Percentiles rank a stretch among this genome's conserved stretches.
These are phyloP conservation scores for Lophiostoma macrostomum DNA, from an alignment of 495 filamentous ascomycete species.

Conservation along the genomic window DNA sequence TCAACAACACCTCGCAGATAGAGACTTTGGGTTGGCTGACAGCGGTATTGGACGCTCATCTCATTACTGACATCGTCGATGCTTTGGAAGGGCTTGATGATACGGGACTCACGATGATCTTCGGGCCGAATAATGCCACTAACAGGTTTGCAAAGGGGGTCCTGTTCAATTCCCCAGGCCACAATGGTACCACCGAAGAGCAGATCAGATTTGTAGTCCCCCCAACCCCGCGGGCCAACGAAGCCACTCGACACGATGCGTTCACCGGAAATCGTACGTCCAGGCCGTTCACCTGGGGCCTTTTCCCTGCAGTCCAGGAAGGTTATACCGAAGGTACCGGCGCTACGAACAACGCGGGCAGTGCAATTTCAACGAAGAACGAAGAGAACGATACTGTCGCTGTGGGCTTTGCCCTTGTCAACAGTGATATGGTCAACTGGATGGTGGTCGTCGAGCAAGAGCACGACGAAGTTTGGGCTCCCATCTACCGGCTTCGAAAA, in stretches of 20 bases:
- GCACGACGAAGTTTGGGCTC: conserved; percentile 67
- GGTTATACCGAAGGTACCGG: conserved; percentile 49
- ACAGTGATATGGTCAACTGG: conserved; percentile 69
- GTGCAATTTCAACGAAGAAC: conserved; percentile 63
- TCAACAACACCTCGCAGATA: conserved; percentile 55
- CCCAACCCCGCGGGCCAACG: conserved; percentile 22
- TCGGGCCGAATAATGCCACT: conserved; percentile 60
- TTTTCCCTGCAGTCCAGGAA: conserved; percentile 57
- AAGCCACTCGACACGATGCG: conserved; percentile 48
- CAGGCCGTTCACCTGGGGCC: conserved; percentile 53
- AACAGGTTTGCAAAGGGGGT: conserved; percentile 58
- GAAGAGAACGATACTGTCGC: conserved; percentile 64
- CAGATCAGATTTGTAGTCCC: conserved; percentile 47
- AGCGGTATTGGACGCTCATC: conserved; percentile 59
- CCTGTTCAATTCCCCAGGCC: conserved; percentile 26
- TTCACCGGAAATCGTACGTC: conserved; percentile 47
- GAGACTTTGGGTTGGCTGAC: conserved; percentile 76
- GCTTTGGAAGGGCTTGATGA: conserved; percentile 65
- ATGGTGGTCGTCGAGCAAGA: conserved; percentile 75
- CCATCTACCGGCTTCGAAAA: conserved; percentile 67
- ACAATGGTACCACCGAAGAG: conserved; percentile 20
- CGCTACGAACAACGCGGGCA: conserved; percentile 58
- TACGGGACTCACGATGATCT: conserved; percentile 63
- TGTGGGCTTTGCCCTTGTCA: conserved; percentile 67
- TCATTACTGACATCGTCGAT: conserved; percentile 55